Conservation (phyloP, 176 grass and related monocot genomes). For the Chloris gayana region DNA sequence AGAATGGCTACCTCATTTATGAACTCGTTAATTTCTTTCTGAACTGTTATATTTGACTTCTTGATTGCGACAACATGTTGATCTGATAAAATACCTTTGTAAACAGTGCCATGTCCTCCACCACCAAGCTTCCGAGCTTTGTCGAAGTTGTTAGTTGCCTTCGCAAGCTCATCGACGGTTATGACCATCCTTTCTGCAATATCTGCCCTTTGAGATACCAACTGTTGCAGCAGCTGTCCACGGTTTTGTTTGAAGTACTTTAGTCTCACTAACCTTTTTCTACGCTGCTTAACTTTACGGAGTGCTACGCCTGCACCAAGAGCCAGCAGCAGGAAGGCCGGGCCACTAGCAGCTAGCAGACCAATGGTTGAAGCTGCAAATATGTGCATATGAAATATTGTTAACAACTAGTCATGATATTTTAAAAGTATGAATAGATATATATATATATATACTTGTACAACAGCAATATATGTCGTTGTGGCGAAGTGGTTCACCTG, state of each 20-base stretch:
- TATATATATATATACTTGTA: too few relatives aligned
- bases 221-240: not conserved
- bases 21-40: not conserved
- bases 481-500: not conserved
- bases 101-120: not conserved
- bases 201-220: not conserved
- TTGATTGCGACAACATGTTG: not conserved
- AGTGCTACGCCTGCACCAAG: not conserved
- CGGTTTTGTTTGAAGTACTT: constrained; percentile 2
- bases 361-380: too few relatives aligned
- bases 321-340: not conserved
- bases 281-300: not conserved
- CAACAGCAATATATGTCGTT: not conserved
- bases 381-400: too few relatives aligned
- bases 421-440: too few relatives aligned
- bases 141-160: constrained; percentile 34
- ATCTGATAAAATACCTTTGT: constrained; percentile 6
- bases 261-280: not conserved
- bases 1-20: constrained; percentile 2
- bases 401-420: too few relatives aligned
- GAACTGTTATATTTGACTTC: not conserved
- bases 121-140: constrained; percentile 9
- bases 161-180: not conserved
- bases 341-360: not conserved
- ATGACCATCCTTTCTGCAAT: not conserved